phyloP scores from a whole-genome alignment of 805 yeast species.

The Grigorovia yakushimaensis region DNA sequence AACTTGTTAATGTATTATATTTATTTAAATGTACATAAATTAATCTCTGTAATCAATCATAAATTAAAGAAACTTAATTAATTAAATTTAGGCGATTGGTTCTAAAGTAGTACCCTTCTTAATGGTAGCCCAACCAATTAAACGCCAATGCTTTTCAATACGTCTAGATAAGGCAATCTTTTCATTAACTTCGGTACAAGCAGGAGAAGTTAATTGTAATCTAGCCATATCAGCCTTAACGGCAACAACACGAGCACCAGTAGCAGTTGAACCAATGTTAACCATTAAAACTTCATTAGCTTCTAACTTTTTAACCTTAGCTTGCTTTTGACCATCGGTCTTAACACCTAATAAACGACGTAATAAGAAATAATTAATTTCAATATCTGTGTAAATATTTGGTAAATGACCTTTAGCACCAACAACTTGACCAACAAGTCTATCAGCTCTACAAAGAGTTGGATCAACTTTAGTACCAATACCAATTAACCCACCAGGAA shows the following conservation, averaged over 20 bases:
- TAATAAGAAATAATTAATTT: conserved; percentile 90
- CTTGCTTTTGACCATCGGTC: conserved; percentile 94
- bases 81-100: conserved; percentile 38
- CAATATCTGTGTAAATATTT: conserved; percentile 92
- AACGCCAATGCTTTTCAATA: conserved; percentile 99
- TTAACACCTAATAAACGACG: conserved; percentile 97
- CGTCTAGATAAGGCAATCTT: conserved; percentile 98
- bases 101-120: conserved; percentile 86
- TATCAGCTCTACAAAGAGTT: conserved; percentile 97
- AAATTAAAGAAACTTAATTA: neutral
- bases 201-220: conserved; percentile 91
- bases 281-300: conserved; percentile 97
- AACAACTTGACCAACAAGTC: conserved; percentile 97
- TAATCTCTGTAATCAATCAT: neutral
- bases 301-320: conserved; percentile 90
- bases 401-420: conserved; percentile 97
- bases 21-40: neutral
- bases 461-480: conserved; percentile 99
- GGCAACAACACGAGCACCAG: conserved; percentile 97
- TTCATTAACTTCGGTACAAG: conserved; percentile 96
- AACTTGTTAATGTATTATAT: neutral
- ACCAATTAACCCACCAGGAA: conserved; percentile 99
- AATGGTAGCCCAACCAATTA: conserved; percentile 99
- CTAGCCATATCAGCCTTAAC: conserved; percentile 99
- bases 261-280: conserved; percentile 97